Base-by-base conservation (phyloP, 805 yeast species). In the Candida maesae region DNA sequence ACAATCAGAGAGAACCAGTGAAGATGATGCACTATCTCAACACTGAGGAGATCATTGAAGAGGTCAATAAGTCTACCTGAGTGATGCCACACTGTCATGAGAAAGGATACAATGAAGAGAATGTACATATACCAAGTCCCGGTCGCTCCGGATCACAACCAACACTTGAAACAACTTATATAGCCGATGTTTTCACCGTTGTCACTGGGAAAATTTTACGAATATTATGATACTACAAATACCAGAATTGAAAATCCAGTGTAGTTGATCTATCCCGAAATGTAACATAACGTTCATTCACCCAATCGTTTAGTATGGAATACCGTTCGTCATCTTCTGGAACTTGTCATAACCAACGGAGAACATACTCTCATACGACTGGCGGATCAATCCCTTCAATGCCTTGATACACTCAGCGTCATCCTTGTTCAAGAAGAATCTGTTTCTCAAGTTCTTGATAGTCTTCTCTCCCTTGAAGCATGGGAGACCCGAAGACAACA, bases 311-410 rank as follows among this genome's bases (percentile, higher is more conserved):
- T 15, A 32, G 18, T 90, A 91, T 14, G 99, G 99, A 61, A 93
- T 93, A 44, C 99, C 99, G 56, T 93, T 93, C 27, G 99, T 93
- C 51, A 93, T 62, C 56, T 95, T 73, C 66, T 93, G 99, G 79
- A 93, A 93, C 67, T 90, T 97, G 60, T 93, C 99, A 63, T 93
- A 93, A 16, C 96, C 98, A 58, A 82, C 85, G 26, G 99, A 93
- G 57, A 83, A 88, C 55, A 79, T 67, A 64, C 95, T 84, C 63
- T 91, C 98, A 63, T 79, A 84, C 44, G 95, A 81, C 66, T 82
- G 84, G 49, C 70, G 73, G 47, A 93, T 81, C 65, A 93, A 73
- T 2, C 79, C 74, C 48, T 85, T 74, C 79, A 93, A 84, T 51
- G 72, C 77, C 26, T 68, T 56, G 9, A 95, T 88, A 7, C 97